phyloP scores from a whole-genome alignment of 768 basidiomycete species.

The Mycena alexandri region DNA sequence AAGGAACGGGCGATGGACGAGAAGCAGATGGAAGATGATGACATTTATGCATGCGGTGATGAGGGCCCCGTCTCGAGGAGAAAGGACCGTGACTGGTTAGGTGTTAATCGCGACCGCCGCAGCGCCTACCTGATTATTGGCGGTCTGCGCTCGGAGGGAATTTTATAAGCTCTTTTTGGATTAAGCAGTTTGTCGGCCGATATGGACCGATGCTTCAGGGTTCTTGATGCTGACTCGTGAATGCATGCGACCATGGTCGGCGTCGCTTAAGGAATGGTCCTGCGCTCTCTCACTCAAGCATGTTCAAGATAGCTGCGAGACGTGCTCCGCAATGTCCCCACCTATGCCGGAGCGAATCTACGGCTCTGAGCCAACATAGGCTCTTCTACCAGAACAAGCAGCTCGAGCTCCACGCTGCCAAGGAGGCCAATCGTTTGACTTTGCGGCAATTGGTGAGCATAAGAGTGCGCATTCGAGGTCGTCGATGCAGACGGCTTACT shows the following conservation, averaged over 20 bases:
- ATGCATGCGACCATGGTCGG: neutral
- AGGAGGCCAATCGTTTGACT: constrained; percentile 77
- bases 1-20: constrained; percentile 44
- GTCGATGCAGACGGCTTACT: neutral
- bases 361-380: constrained; percentile 49
- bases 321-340: constrained; percentile 25
- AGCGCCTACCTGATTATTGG: constrained; percentile 87
- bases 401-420: constrained; percentile 83
- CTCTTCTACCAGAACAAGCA: constrained; percentile 89
- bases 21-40: constrained; percentile 51
- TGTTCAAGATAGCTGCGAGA: constrained; percentile 31
- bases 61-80: constrained; percentile 60
- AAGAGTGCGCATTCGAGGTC: neutral
- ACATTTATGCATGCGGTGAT: constrained; percentile 73
- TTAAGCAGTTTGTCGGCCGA: constrained; percentile 21
- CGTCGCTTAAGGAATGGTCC: constrained; percentile 35
- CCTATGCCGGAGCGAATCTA: constrained; percentile 45
- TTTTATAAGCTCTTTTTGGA: constrained; percentile 44
- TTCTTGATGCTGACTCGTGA: constrained; percentile 16
- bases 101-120: constrained; percentile 81
- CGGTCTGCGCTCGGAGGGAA: constrained; percentile 78
- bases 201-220: constrained; percentile 6
- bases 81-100: constrained; percentile 74
- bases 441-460: constrained; percentile 80
- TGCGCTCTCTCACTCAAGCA: constrained; percentile 18